Percentiles rank a stretch among this genome's conserved stretches.
Conservation (phyloP, 2,329 filamentous ascomycete genomes). For the Colletotrichum nymphaeae region DNA sequence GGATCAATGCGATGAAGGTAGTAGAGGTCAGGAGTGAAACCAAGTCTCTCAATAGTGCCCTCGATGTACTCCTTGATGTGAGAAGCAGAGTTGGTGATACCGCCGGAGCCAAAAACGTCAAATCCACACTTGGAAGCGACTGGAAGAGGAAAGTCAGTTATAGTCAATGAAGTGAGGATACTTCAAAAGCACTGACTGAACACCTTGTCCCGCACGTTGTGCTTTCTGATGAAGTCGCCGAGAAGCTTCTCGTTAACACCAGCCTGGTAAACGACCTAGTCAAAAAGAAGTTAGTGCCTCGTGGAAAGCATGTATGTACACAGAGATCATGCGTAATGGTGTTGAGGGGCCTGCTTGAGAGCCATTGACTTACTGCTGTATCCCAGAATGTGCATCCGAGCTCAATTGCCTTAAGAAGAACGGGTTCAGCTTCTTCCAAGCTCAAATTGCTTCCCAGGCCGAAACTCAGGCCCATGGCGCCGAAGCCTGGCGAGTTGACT, state of each 20-base stretch:
- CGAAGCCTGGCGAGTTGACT: constrained; percentile 57
- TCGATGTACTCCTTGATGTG: constrained; percentile 62
- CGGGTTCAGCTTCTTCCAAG: constrained; percentile 58
- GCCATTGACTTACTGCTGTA: constrained; percentile 50
- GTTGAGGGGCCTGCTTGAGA: background rate
- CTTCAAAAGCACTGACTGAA: constrained; percentile 47
- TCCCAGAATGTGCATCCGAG: constrained; percentile 59
- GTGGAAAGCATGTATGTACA: background rate
- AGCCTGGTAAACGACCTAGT: constrained; percentile 55
- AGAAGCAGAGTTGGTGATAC: constrained; percentile 55
- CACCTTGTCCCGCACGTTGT: constrained; percentile 61
- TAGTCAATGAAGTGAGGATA: background rate
- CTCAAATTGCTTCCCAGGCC: constrained; percentile 54
- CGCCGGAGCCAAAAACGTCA: constrained; percentile 44
- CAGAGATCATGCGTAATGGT: background rate
- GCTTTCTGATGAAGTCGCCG: constrained; percentile 61
- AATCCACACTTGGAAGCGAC: constrained; percentile 62
- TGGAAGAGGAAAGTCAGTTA: constrained; percentile 32
- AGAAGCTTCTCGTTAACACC: constrained; percentile 63
- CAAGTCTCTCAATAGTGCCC: constrained; percentile 59
- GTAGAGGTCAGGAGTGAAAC: constrained; percentile 58
- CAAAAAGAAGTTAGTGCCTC: background rate
- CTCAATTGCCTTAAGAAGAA: constrained; percentile 60
- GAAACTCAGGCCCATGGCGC: constrained; percentile 61
- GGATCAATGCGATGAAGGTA: constrained; percentile 58